phyloP scores from a whole-genome alignment of 768 basidiomycete genomes.

The Cytidiella melzeri region DNA sequence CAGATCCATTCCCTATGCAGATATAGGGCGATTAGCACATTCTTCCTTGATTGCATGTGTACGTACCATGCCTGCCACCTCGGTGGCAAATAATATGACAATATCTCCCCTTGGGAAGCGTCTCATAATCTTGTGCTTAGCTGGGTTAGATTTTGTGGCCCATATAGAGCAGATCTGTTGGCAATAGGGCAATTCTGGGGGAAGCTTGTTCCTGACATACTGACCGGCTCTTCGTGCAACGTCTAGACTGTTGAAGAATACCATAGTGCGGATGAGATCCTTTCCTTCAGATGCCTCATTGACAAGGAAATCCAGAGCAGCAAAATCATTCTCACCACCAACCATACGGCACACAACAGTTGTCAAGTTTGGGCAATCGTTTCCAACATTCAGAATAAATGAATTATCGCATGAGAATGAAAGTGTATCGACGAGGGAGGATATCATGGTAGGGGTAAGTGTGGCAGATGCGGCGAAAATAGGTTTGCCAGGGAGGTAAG shows the following conservation, averaged over 20 bases:
- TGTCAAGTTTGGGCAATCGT: neutral
- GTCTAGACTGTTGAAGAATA: neutral
- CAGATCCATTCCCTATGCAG: constrained; percentile 4
- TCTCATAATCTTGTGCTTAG: constrained; percentile 1
- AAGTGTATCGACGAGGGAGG: constrained; percentile 15
- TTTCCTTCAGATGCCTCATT: neutral
- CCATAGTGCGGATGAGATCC: neutral
- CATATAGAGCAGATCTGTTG: neutral
- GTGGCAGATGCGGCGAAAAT: constrained; percentile 12
- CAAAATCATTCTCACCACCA: neutral
- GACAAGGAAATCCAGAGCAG: constrained; percentile 4
- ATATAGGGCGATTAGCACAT: neutral
- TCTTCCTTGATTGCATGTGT: too few species aligned
- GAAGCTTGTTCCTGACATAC: neutral
- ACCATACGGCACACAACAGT: neutral
- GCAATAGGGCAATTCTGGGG: neutral
- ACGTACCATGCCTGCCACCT: constrained; percentile 8
- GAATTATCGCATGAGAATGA: neutral
- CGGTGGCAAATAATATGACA: constrained; percentile 7
- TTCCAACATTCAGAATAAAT: constrained; percentile 1
- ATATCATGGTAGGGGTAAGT: constrained; percentile 2
- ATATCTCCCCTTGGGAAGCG: neutral
- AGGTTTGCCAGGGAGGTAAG: constrained; percentile 6
- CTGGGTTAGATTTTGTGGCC: neutral
- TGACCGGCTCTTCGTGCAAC: neutral